Conservation (phyloP, 345 rosid genomes). For the Bruguiera gymnorhiza region DNA sequence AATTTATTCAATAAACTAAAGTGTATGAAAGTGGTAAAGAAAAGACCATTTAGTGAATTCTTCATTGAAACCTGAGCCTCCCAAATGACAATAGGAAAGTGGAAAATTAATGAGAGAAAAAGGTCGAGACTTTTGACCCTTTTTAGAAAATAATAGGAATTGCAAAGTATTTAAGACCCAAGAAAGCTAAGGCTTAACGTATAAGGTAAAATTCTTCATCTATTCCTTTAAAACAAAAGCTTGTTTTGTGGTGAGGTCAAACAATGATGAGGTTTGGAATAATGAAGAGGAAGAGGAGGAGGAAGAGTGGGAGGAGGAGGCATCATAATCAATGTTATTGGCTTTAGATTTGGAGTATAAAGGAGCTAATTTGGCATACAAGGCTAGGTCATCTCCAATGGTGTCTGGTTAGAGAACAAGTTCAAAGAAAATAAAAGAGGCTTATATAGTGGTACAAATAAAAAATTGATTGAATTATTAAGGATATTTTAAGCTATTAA, state of each 20-base stretch:
- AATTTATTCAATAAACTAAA: too few species aligned
- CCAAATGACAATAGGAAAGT: neutral
- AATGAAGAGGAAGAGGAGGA: neutral
- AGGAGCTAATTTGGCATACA: too few species aligned
- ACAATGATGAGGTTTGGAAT: neutral
- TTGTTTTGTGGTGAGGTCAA: neutral
- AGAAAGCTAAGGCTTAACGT: neutral
- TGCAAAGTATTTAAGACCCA: slow-evolving; percentile 4
- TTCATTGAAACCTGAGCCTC: slow-evolving; percentile 15
- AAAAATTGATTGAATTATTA: too few species aligned
- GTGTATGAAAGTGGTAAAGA: neutral
- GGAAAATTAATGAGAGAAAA: slow-evolving; percentile 1
- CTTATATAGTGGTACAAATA: too few species aligned
- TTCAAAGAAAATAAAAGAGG: too few species aligned
- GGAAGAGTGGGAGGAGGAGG: neutral
- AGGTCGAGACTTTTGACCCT: slow-evolving; percentile 13
- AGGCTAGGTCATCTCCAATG: too few species aligned
- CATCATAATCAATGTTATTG: neutral
- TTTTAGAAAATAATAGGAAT: slow-evolving; percentile 16
- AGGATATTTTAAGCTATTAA: too few species aligned
- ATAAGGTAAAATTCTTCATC: neutral
- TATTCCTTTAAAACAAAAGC: neutral
- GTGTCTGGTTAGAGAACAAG: too few species aligned
- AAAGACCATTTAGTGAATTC: slow-evolving; percentile 18
- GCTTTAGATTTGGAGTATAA: too few species aligned